Conservation (phyloP, 176 grass and related monocot species). For the Juncus inflexus region DNA sequence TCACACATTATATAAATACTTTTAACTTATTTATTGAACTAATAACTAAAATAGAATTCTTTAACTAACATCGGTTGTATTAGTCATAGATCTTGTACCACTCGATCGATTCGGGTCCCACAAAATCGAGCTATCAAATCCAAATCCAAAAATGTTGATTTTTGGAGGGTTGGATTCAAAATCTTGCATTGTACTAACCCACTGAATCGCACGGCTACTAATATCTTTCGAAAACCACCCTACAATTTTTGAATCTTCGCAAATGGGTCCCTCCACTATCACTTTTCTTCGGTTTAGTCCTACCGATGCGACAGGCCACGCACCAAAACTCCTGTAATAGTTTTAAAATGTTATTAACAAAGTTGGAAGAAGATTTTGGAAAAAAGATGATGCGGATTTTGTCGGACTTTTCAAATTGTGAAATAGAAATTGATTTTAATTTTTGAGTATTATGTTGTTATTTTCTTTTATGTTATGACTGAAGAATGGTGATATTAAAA, state of each 20-base stretch:
- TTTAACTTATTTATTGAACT: too few relatives aligned
- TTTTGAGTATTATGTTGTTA: too few relatives aligned
- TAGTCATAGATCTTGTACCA: conserved; percentile 28
- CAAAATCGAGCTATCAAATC: conserved; percentile 60
- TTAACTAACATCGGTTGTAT: conserved; percentile 35
- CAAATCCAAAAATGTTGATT: conserved; percentile 41
- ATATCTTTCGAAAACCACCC: conserved; percentile 38
- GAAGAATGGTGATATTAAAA: background rate
- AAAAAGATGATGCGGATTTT: too few relatives aligned
- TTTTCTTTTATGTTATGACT: too few relatives aligned
- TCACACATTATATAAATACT: too few relatives aligned
- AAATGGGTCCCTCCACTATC: conserved; percentile 42
- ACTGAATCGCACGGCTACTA: conserved; percentile 11
- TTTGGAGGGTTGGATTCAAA: conserved; percentile 17
- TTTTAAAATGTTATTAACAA: too few relatives aligned
- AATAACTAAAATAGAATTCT: background rate
- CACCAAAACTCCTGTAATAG: conserved; percentile 40
- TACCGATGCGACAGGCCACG: conserved; percentile 48
- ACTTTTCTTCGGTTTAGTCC: conserved; percentile 23
- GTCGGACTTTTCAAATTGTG: too few relatives aligned
- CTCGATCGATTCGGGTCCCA: conserved; percentile 49
- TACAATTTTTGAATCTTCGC: conserved; percentile 44
- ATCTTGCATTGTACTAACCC: background rate
- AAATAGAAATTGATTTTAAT: too few relatives aligned
- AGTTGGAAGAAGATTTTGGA: too few relatives aligned